Base-by-base conservation (phyloP, 1,284 basidiomycete species). In the Fomitiporia mediterranea region DNA sequence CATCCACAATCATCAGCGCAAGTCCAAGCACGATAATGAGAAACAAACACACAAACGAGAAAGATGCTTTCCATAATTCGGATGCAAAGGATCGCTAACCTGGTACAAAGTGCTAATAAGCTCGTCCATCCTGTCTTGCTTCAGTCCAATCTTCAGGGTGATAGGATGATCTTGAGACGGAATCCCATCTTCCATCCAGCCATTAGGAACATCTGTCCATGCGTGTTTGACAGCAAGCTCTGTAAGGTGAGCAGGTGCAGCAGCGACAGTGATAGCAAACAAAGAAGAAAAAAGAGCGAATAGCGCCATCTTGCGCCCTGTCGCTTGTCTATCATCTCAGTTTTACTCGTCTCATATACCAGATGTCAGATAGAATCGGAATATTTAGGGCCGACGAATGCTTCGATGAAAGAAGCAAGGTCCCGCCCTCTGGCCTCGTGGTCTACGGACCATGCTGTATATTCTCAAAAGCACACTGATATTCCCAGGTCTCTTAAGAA, bases 21-120 rank as follows among this genome's bases (percentile, higher is more conserved):
- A 32, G 4, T 19, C 17, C 25, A 23, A 35, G 34, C 13, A 2
- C 11, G n/a, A 19, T 37, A 39, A 38, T 3, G 17, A 39, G 39
- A 35, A 27, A n/a, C 13, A 21, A 9, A 38, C 58, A 17, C 47
- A 59, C 60, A 57, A 43, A 25, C 61, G 60, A 35, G 62, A 61
- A 17, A 63, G 50, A 59, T 63, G 62, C 21, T 63, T 59, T 13
- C 61, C 62, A 44, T 62, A 63, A 8, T 53, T 53, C 9, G 51
- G 32, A 50, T 61, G 59, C 17, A 57, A 44, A 27, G 61, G 62
- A 51, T 63, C 59, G 48, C 62, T 63, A 25, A 63, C 61, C 43
- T 64, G 61, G 40, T 63, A 62, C 21, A 69, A 60, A 21, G 56
- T 55, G 2, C 53, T 47, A 40, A 68, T 60, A 32, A 68, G 56